phyloP scores from a whole-genome alignment of 2,329 filamentous ascomycete species.

The Incumbomyces lentus region DNA sequence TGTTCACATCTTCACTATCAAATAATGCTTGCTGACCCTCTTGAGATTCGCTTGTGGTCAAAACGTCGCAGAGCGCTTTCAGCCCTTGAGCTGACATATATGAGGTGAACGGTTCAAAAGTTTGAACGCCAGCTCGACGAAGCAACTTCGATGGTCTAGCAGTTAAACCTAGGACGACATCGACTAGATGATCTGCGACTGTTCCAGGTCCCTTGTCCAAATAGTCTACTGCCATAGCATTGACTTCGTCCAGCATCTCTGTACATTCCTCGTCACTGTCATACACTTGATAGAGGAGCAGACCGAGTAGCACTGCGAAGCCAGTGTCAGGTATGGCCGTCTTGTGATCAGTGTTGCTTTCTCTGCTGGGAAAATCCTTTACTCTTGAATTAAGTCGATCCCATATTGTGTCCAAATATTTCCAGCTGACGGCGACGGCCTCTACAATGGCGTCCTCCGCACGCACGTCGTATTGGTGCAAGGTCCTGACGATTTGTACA shows the following conservation, averaged over 20 bases:
- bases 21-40: slow-evolving; percentile 83
- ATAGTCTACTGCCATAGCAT: slow-evolving; percentile 58
- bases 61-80: slow-evolving; percentile 51
- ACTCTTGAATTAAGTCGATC: background rate
- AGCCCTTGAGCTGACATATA: slow-evolving; percentile 65
- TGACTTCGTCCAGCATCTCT: slow-evolving; percentile 70
- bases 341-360: background rate
- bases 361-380: background rate
- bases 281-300: slow-evolving; percentile 80
- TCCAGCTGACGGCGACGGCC: background rate
- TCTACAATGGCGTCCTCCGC: background rate
- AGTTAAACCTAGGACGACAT: slow-evolving; percentile 82
- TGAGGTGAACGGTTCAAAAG: slow-evolving; percentile 71
- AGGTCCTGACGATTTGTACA: background rate
- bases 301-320: slow-evolving; percentile 68
- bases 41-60: slow-evolving; percentile 68
- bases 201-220: background rate
- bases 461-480: background rate
- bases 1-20: slow-evolving; percentile 54
- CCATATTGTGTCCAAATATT: background rate
- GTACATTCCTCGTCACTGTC: slow-evolving; percentile 81
- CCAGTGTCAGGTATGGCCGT: slow-evolving; percentile 29
- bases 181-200: slow-evolving; percentile 41
- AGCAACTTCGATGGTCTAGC: slow-evolving; percentile 76
- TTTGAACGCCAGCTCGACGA: slow-evolving; percentile 75